phyloP scores from a whole-genome alignment of 306 rosid species.

The Glycine latifolia region DNA sequence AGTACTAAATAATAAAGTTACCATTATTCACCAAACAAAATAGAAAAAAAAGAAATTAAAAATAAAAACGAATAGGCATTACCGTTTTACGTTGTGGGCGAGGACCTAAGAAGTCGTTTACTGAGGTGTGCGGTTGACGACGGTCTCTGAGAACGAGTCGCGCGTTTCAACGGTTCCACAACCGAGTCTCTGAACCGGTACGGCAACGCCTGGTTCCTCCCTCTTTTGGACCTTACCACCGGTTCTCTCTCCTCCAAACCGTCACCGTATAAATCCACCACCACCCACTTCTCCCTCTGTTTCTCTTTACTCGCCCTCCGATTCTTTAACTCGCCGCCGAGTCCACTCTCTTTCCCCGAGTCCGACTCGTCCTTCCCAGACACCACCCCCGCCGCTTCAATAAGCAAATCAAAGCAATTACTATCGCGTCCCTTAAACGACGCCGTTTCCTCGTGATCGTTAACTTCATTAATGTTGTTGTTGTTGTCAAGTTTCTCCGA shows the following conservation, averaged over 20 bases:
- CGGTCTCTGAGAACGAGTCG: not conserved
- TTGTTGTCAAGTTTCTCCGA: not conserved
- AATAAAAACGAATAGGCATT: not conserved
- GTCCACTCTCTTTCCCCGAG: slow-evolving; percentile 17
- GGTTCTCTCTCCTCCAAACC: slow-evolving; percentile 52
- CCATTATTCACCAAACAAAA: not conserved
- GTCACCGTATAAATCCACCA: slow-evolving; percentile 41
- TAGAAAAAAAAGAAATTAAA: not conserved
- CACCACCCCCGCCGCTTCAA: slow-evolving; percentile 61
- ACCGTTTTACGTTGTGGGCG: slow-evolving; percentile 20
- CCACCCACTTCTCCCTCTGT: slow-evolving; percentile 39
- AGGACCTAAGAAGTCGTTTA: slow-evolving; percentile 39
- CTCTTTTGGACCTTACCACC: slow-evolving; percentile 61
- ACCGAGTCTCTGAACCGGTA: slow-evolving; percentile 61
- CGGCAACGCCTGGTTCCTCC: slow-evolving; percentile 58
- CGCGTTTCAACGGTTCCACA: slow-evolving; percentile 58
- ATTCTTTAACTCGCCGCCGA: slow-evolving; percentile 22
- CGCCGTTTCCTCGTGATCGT: slow-evolving; percentile 14
- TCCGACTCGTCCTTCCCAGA: slow-evolving; percentile 44
- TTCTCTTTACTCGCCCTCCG: not conserved
- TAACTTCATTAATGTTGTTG: not conserved
- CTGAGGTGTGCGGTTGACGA: slow-evolving; percentile 26
- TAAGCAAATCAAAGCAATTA: slow-evolving; percentile 54
- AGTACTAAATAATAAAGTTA: not conserved
- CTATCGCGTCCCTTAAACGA: slow-evolving; percentile 24